Conservation (phyloP, 2,329 filamentous ascomycete genomes). For the Aspergillus oerlinghausenensis region DNA sequence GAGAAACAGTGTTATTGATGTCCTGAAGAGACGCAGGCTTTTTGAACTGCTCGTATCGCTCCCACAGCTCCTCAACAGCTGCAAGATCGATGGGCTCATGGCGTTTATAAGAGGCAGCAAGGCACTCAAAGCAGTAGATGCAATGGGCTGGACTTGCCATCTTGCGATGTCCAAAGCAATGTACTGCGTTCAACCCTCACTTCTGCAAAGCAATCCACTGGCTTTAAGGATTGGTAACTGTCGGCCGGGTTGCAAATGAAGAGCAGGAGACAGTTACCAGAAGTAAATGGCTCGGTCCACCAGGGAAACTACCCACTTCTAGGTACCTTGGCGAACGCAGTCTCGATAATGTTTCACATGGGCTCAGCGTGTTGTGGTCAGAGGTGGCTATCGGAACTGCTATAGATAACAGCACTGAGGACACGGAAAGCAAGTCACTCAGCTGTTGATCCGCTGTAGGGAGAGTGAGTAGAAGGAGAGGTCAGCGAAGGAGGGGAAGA, state of each 20-base stretch:
- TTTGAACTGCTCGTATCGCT: slow-evolving; percentile 44
- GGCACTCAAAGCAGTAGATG: slow-evolving; percentile 85
- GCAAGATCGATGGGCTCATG: slow-evolving; percentile 63
- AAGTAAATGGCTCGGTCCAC: neutral
- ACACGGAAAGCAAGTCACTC: neutral
- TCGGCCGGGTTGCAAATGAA: neutral
- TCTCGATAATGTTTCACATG: neutral
- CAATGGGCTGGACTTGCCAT: slow-evolving; percentile 89
- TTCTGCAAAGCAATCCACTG: neutral
- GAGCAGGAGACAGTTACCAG: neutral
- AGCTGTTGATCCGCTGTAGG: neutral
- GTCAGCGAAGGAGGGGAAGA: neutral
- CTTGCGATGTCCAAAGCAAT: neutral
- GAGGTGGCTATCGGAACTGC: neutral
- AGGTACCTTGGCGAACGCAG: neutral
- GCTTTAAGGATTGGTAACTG: neutral
- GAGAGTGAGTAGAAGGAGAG: neutral
- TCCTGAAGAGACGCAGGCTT: slow-evolving; percentile 33
- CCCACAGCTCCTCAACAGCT: slow-evolving; percentile 67
- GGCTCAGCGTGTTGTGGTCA: neutral
- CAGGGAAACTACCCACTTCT: neutral
- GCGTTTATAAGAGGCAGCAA: slow-evolving; percentile 69
- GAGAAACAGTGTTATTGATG: slow-evolving; percentile 15
- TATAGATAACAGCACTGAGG: neutral
- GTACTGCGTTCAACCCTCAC: neutral